Evolutionary conservation across 495 filamentous ascomycete species (phyloP), one percentile per base, ranked within the genome.

Genomic region (Talaromyces nanjingensis): DNA sequence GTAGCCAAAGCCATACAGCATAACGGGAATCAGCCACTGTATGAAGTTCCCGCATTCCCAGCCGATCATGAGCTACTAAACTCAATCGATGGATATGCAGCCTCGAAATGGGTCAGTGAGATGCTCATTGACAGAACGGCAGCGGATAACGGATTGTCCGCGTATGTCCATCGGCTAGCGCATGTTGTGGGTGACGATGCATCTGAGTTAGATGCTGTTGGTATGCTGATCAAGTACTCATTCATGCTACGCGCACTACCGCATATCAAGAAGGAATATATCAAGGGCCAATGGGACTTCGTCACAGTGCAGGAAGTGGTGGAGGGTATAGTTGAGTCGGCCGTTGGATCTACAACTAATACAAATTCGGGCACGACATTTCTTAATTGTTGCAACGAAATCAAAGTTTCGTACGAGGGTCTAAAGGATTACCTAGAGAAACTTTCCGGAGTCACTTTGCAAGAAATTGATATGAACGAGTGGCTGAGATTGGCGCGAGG

Each of bases 101-200:
- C 81, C 0, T 69, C 73, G 3, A 84, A 84, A 33, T 87, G 85
- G 84, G 84, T 77, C 1, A 77, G 79, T 61, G 85, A 87, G 69
- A 62, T 59, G 6, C 67, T 75, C 25, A 70, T 87, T 0, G 82
- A 85, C 67, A 69, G 70, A 3, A 67, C 68, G 12, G 39, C 53
- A 34, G 5, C 33, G 12, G 37, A 61, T 7, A 64, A 71, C 34
- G 71, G 66, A 0, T 53, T 78, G n/a, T 75, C 74, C 0, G 71
- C 77, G 1, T 76, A 59, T 64, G 75, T 81, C 29, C 79, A 83
- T 65, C 73, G 79, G 1, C 72, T 73, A 22, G 67, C 73, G 0
- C 70, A 65, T 59, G 70, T 78, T 34, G 67, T 67, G 0, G 72
- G 67, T 22, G 63, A 62, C 0, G 72, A 65, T 18, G 68, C 70